Percentiles rank a stretch among this genome's conserved stretches.
These are phyloP conservation scores for Sonneratia alba DNA, from an alignment of 345 rosid species.

Conservation along the genomic window DNA sequence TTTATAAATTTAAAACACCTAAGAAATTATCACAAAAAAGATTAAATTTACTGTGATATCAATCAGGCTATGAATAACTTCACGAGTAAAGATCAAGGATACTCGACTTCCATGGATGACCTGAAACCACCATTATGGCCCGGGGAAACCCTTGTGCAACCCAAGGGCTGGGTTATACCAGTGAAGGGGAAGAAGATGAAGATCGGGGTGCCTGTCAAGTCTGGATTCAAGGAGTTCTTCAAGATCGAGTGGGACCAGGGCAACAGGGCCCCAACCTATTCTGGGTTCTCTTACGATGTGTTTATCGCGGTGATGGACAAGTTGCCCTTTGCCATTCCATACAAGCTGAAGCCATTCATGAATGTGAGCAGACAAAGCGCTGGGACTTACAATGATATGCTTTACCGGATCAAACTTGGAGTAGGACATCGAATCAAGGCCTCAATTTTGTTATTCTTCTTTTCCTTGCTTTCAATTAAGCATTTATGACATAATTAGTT, in stretches of 20 bases:
- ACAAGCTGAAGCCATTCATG: conserved; percentile 9
- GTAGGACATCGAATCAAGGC: neutral
- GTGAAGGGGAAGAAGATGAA: conserved; percentile 10
- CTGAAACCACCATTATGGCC: conserved; percentile 17
- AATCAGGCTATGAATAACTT: neutral
- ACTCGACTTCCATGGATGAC: neutral
- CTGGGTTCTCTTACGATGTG: conserved; percentile 19
- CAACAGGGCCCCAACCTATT: neutral
- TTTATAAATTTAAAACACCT: neutral
- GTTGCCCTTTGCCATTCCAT: conserved; percentile 17
- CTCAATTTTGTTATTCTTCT: neutral
- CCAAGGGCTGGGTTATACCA: conserved; percentile 17
- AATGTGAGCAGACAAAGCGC: conserved; percentile 3
- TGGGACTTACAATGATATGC: conserved; percentile 10
- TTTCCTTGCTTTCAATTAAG: neutral
- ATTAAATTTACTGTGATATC: neutral
- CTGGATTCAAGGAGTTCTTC: conserved; percentile 12
- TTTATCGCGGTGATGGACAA: conserved; percentile 6
- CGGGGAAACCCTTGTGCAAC: conserved; percentile 8
- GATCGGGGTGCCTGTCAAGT: conserved; percentile 16
- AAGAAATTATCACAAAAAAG: no score
- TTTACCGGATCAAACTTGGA: neutral
- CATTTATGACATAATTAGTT: neutral
- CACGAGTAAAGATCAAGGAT: neutral
- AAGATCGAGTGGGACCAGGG: conserved; percentile 4